phyloP scores from a whole-genome alignment of 352 stramenopile species.

The Phytopythium sindhum region DNA sequence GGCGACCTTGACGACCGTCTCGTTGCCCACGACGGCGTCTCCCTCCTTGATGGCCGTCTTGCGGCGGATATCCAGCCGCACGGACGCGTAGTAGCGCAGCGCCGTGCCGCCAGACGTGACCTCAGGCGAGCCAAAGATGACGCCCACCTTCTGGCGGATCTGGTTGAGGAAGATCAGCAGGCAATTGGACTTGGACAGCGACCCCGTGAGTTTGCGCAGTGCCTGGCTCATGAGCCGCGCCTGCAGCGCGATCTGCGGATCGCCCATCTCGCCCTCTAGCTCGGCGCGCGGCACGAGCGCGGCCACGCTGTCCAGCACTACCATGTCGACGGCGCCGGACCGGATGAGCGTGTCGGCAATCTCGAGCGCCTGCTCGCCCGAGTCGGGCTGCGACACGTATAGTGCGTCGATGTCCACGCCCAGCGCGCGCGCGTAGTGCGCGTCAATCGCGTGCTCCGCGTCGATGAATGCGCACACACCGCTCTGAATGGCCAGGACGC shows the following conservation, averaged over 20 bases:
- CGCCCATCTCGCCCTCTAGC: conserved; percentile 92
- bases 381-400: conserved; percentile 97
- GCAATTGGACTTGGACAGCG: conserved; percentile 93
- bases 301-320: conserved; percentile 97
- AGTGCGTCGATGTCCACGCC: conserved; percentile 96
- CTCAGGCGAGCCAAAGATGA: conserved; percentile 98
- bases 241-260: conserved; percentile 97
- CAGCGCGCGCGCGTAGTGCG: conserved; percentile 90
- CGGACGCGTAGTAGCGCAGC: conserved; percentile 84
- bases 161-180: conserved; percentile 99
- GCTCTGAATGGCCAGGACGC: conserved; percentile 23
- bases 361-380: conserved; percentile 97
- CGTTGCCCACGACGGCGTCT: conserved; percentile 93
- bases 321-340: conserved; percentile 94
- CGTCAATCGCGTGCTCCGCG: conserved; percentile 98
- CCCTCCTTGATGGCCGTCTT: conserved; percentile 92
- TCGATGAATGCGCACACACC: conserved; percentile 98
- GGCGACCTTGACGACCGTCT: conserved; percentile 97
- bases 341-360: conserved; percentile 97
- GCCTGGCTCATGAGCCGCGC: conserved; percentile 97
- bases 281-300: conserved; percentile 96
- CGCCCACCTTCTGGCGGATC: conserved; percentile 95
- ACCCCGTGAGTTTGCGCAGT: conserved; percentile 96
- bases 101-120: conserved; percentile 93
- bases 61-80: conserved; percentile 95